phyloP scores from a whole-genome alignment of 1,284 basidiomycete genomes.

The Retiboletus fuscus region DNA sequence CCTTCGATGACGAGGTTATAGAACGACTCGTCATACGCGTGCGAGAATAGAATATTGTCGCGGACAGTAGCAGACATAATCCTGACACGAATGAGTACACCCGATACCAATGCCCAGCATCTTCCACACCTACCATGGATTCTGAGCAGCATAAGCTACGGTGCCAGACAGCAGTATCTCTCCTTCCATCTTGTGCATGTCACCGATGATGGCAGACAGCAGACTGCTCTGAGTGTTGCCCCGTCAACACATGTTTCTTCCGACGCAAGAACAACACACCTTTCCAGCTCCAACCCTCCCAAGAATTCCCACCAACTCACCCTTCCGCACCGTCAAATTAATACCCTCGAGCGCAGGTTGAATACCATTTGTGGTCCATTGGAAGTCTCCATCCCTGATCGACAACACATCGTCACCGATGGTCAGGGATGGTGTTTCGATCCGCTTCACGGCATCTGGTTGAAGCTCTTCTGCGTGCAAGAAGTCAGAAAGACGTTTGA shows the following conservation, averaged over 20 bases:
- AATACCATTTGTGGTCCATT: slow-evolving; percentile 71
- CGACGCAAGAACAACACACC: slow-evolving; percentile 44
- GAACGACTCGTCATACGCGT: slow-evolving; percentile 85
- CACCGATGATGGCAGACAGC: slow-evolving; percentile 84
- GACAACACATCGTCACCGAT: slow-evolving; percentile 78
- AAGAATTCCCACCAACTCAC: slow-evolving; percentile 88
- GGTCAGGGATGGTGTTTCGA: slow-evolving; percentile 58
- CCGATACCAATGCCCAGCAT: background rate
- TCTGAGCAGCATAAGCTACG: slow-evolving; percentile 91
- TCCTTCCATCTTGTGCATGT: slow-evolving; percentile 86
- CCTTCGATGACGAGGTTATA: slow-evolving; percentile 83
- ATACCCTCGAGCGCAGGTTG: slow-evolving; percentile 83
- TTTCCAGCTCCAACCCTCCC: slow-evolving; percentile 96
- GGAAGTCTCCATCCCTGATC: slow-evolving; percentile 81
- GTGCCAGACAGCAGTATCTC: slow-evolving; percentile 77
- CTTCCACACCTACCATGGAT: slow-evolving; percentile 77
- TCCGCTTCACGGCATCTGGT: slow-evolving; percentile 70
- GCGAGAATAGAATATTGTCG: slow-evolving; percentile 92
- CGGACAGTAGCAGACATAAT: slow-evolving; percentile 85
- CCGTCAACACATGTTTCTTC: background rate
- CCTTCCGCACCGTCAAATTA: slow-evolving; percentile 80
- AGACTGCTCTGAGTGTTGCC: slow-evolving; percentile 66
- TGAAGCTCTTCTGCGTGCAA: slow-evolving; percentile 87
- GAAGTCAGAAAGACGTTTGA: slow-evolving; percentile 84
- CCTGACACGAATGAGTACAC: slow-evolving; percentile 56